These are phyloP conservation scores for Chlorella sp. DNA, from an alignment of 139 green algal species.

Conservation along the genomic window DNA sequence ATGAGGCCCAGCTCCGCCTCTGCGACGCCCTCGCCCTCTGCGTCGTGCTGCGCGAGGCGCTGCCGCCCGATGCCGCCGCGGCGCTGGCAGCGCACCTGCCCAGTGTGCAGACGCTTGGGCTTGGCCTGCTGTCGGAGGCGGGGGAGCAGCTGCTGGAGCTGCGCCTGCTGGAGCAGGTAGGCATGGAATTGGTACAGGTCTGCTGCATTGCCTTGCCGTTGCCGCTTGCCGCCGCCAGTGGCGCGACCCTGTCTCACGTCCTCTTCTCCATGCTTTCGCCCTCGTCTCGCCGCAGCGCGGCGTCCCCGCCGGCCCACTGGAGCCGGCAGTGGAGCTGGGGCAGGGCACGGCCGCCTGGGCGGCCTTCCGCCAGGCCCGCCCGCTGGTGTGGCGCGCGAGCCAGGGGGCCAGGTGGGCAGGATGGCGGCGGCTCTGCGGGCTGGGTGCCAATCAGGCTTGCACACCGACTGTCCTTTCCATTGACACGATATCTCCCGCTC, in stretches of 20 bases:
- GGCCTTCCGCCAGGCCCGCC: not conserved
- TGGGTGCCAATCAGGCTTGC: not conserved
- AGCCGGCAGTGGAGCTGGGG: too few species aligned
- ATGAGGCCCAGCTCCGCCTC: too few species aligned
- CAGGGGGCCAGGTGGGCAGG: not conserved
- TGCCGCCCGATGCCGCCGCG: not conserved
- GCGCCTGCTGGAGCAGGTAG: not conserved
- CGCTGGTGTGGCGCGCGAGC: conserved; percentile 6
- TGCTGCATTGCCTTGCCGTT: too few species aligned
- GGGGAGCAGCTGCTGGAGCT: not conserved
- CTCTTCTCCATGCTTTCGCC: too few species aligned
- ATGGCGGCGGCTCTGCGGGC: too few species aligned
- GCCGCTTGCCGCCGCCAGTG: not conserved
- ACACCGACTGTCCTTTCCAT: not conserved
- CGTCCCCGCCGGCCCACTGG: too few species aligned
- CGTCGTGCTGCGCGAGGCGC: not conserved
- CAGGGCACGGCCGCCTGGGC: not conserved
- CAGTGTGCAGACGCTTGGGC: not conserved
- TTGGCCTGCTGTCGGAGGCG: not conserved
- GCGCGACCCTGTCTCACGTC: not conserved
- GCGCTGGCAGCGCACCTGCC: not conserved
- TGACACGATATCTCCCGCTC: too few species aligned
- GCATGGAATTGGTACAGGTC: too few species aligned
- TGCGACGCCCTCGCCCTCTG: too few species aligned
- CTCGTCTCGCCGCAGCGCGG: too few species aligned